These are phyloP conservation scores for Kodamaea sagamina DNA, from an alignment of 805 yeast genomes.

Conservation along the genomic window DNA sequence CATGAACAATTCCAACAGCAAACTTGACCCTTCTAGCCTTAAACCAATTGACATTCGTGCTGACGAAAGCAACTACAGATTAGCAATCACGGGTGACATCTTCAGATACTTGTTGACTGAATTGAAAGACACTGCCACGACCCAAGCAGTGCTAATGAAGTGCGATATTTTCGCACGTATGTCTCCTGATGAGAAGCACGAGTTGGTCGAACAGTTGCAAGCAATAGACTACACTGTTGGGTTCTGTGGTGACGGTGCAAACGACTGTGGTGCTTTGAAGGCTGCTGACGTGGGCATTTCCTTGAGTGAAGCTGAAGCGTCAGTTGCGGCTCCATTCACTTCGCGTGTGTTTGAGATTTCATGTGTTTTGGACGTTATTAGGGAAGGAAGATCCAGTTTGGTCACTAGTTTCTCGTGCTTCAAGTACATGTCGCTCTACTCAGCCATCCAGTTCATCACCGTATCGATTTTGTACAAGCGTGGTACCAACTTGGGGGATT, in stretches of 20 bases:
- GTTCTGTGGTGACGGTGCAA: slow-evolving; percentile 99
- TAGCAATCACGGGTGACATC: slow-evolving; percentile 92
- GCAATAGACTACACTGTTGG: slow-evolving; percentile 88
- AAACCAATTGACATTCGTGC: slow-evolving; percentile 42
- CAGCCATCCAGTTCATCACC: slow-evolving; percentile 92
- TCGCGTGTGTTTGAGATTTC: slow-evolving; percentile 87
- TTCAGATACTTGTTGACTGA: slow-evolving; percentile 75
- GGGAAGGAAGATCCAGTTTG: slow-evolving; percentile 92
- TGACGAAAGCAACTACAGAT: slow-evolving; percentile 48
- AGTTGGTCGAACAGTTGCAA: slow-evolving; percentile 84
- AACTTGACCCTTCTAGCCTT: slow-evolving; percentile 65
- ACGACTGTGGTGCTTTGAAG: slow-evolving; percentile 97
- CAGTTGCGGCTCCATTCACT: slow-evolving; percentile 98
- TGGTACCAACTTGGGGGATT: slow-evolving; percentile 94
- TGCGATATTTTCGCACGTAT: slow-evolving; percentile 88
- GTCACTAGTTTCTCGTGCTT: slow-evolving; percentile 96
- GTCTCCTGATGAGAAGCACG: slow-evolving; percentile 99
- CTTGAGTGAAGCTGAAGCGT: slow-evolving; percentile 95
- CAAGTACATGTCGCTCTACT: slow-evolving; percentile 95
- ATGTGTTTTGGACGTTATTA: slow-evolving; percentile 87
- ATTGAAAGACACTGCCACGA: slow-evolving; percentile 41
- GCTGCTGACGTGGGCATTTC: slow-evolving; percentile 98
- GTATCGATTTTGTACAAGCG: slow-evolving; percentile 81
- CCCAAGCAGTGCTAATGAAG: slow-evolving; percentile 63
- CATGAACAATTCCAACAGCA: slow-evolving; percentile 55